These are phyloP conservation scores for Jackrogersella minutella DNA, from an alignment of 495 filamentous ascomycete species.

Conservation along the genomic window DNA sequence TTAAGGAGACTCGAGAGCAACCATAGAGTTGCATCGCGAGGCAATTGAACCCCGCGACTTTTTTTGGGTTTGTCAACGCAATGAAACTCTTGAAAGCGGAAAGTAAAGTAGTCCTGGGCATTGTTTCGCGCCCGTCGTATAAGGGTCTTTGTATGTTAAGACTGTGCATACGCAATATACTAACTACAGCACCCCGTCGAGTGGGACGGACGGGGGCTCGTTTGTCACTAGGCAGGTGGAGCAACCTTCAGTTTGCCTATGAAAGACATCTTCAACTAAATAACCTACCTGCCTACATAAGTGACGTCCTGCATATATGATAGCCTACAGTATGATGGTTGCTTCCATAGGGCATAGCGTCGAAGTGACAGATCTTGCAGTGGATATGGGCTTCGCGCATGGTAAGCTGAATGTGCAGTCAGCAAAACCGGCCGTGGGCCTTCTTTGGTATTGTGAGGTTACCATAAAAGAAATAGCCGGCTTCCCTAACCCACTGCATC, in stretches of 20 bases:
- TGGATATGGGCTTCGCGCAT: background rate
- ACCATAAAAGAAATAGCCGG: constrained; percentile 23
- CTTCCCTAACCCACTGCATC: constrained; percentile 39
- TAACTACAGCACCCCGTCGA: background rate
- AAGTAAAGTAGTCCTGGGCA: constrained; percentile 13
- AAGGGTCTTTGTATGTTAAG: background rate
- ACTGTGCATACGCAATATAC: background rate
- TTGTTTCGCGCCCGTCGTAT: constrained; percentile 16
- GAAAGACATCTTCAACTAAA: constrained; percentile 20
- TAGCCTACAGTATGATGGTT: constrained; percentile 14
- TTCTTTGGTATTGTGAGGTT: constrained; percentile 19
- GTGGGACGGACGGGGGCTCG: constrained; percentile 23
- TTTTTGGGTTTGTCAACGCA: no score
- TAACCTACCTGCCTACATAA: background rate
- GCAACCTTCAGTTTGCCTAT: constrained; percentile 23
- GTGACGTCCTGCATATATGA: constrained; percentile 26
- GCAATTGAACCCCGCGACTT: constrained; percentile 25
- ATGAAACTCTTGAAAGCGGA: constrained; percentile 32
- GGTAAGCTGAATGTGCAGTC: constrained; percentile 31
- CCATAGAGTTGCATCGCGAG: constrained; percentile 23
- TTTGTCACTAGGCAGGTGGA: constrained; percentile 28
- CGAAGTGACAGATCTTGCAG: constrained; percentile 36
- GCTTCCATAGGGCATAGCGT: constrained; percentile 28
- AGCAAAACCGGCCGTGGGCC: constrained; percentile 29
- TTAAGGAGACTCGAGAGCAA: background rate